Evolutionary conservation across 495 filamentous ascomycete species (phyloP), one percentile per base, ranked within the genome.

Genomic region (Sporormia fimetaria): DNA sequence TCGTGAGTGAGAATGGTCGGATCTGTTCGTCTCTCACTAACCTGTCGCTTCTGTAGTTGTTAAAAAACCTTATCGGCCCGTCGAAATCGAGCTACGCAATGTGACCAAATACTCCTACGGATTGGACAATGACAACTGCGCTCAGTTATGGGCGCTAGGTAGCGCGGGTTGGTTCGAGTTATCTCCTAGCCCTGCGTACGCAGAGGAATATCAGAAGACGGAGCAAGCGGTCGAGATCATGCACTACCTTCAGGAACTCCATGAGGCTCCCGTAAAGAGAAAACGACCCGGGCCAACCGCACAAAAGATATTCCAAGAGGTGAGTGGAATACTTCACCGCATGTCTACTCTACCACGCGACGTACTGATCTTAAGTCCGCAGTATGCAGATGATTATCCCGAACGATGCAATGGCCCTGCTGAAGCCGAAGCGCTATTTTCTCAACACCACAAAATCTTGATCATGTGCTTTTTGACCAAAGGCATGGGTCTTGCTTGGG

Each of bases 141-240:
- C 76, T 24, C 68, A 71, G 23, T 60, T 87, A 33, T 93, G 84
- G 84, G 80, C 81, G 21, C 73, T 75, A 23, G 83, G 84, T 33
- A 60, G 67, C 42, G 74, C 79, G n/a, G 84, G 82, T 40, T 88
- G 83, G 82, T 88, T 76, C 59, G 71, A 78, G 56, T 73, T 90
- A 18, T 60, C 64, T 16, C 78, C 84, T 1, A 67, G 75, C 33
- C 63, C 65, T 31, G 57, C 63, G 2, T 93, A 83, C 58, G 59
- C 65, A 40, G 50, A 60, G 2, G 73, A 75, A 38, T 85, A 74
- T 63, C 64, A 73, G 37, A 63, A 72, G 10, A 81, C 87, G 63
- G 67, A 70, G 18, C 75, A 84, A 60, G 80, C 76, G 1, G 71
- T 85, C 21, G 69, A 71, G 34, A 58, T 86, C 44, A 69, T 86